A percentile compares a stretch with the other conserved stretches of the same genome.
phyloP scores from a whole-genome alignment of 495 filamentous ascomycete species.

The Annulohypoxylon moriforme region DNA sequence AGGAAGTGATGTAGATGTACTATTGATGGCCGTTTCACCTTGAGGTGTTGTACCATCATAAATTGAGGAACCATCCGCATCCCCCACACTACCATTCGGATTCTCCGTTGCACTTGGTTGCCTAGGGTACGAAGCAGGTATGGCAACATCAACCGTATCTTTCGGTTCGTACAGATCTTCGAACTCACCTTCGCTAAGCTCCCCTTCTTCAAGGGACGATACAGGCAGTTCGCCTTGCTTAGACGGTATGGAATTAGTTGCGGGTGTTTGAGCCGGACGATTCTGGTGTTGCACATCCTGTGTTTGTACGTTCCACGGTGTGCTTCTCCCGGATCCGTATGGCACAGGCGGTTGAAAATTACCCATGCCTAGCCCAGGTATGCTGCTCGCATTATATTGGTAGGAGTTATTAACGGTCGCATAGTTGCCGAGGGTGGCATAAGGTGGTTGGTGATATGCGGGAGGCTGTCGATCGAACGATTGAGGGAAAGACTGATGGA shows the following conservation, averaged over 20 bases:
- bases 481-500: slow-evolving; percentile 36
- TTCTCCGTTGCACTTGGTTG: slow-evolving; percentile 23
- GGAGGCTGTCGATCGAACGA: slow-evolving; percentile 31
- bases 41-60: slow-evolving; percentile 44
- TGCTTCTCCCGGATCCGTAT: slow-evolving; percentile 13
- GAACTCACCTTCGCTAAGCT: slow-evolving; percentile 74
- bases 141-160: slow-evolving; percentile 23
- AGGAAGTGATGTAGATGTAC: slow-evolving; percentile 32
- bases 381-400: slow-evolving; percentile 53
- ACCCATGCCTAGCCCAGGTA: slow-evolving; percentile 57
- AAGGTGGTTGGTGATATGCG: slow-evolving; percentile 33
- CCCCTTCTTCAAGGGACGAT: slow-evolving; percentile 72
- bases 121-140: slow-evolving; percentile 30
- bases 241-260: background rate
- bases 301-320: slow-evolving; percentile 28
- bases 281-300: slow-evolving; percentile 9
- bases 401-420: slow-evolving; percentile 50
- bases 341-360: slow-evolving; percentile 20
- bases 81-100: slow-evolving; percentile 36
- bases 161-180: slow-evolving; percentile 60
- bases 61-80: slow-evolving; percentile 47
- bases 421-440: slow-evolving; percentile 40
- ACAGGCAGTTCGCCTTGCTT: slow-evolving; percentile 11
- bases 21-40: slow-evolving; percentile 32
- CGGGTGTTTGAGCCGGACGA: slow-evolving; percentile 3